These are phyloP conservation scores for Saussurea involucrata DNA, from an alignment of 129 eudicot species.

Conservation along the genomic window DNA sequence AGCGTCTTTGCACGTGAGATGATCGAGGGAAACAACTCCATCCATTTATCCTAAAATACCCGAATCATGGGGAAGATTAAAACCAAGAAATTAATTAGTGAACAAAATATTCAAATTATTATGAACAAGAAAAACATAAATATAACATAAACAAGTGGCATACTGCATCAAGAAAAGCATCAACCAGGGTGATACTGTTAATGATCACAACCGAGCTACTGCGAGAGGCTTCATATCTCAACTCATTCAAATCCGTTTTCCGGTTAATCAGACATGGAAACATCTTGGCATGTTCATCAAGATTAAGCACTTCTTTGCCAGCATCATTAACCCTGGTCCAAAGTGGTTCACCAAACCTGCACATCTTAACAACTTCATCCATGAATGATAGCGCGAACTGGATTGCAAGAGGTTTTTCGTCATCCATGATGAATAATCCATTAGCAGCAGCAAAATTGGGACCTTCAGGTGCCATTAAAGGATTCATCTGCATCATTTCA, in stretches of 20 bases:
- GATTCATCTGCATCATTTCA: constrained; percentile 49
- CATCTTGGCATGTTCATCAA: constrained; percentile 70
- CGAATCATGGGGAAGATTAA: neutral
- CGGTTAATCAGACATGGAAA: constrained; percentile 46
- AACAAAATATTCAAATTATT: neutral
- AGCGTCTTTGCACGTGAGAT: constrained; percentile 84
- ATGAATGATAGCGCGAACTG: constrained; percentile 62
- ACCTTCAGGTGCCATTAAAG: constrained; percentile 44
- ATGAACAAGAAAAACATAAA: neutral
- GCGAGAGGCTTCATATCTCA: constrained; percentile 70
- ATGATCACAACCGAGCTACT: constrained; percentile 73
- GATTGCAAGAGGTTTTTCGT: constrained; percentile 68
- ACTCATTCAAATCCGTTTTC: constrained; percentile 33
- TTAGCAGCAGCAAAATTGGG: constrained; percentile 44
- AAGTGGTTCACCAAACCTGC: constrained; percentile 59
- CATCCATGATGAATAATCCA: constrained; percentile 53
- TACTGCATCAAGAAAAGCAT: constrained; percentile 95
- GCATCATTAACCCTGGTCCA: constrained; percentile 50
- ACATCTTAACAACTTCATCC: constrained; percentile 76
- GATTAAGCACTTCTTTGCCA: constrained; percentile 58
- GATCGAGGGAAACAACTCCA: constrained; percentile 91
- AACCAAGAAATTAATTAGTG: neutral
- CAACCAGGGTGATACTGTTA: constrained; percentile 90
- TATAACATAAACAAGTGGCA: constrained; percentile 15
- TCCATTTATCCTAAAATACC: constrained; percentile 74